Conservation (phyloP, 148 eudicot species). For the Diospyros kaki region DNA sequence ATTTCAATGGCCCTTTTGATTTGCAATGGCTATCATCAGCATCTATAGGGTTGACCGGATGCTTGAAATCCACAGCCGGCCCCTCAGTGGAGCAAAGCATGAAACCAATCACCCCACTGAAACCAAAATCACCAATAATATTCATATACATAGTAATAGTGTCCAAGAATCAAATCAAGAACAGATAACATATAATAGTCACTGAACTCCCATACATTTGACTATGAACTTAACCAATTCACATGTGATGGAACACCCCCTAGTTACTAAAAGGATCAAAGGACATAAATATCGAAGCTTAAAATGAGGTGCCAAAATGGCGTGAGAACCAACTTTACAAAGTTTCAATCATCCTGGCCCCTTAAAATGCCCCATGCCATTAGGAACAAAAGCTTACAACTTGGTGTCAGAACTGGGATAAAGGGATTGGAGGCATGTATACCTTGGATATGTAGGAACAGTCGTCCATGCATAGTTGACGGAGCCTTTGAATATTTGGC, state of each 20-base stretch:
- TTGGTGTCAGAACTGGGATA: no score
- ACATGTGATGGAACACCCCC: not conserved
- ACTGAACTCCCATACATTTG: not conserved
- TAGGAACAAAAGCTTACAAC: no score
- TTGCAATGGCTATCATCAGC: slow-evolving; percentile 35
- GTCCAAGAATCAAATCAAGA: not conserved
- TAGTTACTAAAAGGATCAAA: not conserved
- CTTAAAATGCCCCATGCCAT: not conserved
- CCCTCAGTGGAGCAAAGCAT: slow-evolving; percentile 93
- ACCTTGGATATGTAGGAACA: slow-evolving; percentile 94
- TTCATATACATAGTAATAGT: not conserved
- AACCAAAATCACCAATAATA: slow-evolving; percentile 8
- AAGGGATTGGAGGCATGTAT: no score
- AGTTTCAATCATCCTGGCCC: not conserved
- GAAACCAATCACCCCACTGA: slow-evolving; percentile 86
- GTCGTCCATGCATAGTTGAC: slow-evolving; percentile 97
- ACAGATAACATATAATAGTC: not conserved
- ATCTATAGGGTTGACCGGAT: slow-evolving; percentile 78
- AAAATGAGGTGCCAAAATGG: not conserved
- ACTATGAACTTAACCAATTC: not conserved
- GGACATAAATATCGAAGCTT: not conserved
- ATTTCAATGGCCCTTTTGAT: slow-evolving; percentile 52
- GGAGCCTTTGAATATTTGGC: slow-evolving; percentile 82
- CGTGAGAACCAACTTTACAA: not conserved
- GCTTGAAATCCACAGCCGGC: slow-evolving; percentile 64